Percentiles rank a stretch among this genome's conserved stretches.
These are phyloP conservation scores for Erythrophleum fordii DNA, from an alignment of 306 rosid species.

Conservation along the genomic window DNA sequence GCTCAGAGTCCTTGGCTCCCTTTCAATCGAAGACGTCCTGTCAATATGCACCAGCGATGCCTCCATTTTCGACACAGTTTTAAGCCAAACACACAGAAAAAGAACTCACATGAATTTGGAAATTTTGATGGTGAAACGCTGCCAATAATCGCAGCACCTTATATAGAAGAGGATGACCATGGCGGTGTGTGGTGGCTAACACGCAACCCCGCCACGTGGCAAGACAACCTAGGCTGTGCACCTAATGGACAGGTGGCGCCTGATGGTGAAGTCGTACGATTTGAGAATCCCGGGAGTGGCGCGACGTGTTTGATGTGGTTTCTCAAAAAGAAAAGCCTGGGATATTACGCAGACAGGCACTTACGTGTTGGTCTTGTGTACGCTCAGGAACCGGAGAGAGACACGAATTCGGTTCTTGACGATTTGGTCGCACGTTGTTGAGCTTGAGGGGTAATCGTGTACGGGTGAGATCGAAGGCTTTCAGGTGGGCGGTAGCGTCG, in stretches of 20 bases:
- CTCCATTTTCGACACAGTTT: constrained; percentile 25
- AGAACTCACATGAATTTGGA: background rate
- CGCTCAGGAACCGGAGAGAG: background rate
- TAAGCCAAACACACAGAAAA: no score
- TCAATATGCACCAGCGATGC: constrained; percentile 42
- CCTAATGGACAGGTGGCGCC: constrained; percentile 40
- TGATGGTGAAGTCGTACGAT: background rate
- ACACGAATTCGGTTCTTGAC: constrained; percentile 4
- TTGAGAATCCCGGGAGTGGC: background rate
- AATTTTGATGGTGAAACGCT: background rate
- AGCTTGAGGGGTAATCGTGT: constrained; percentile 28
- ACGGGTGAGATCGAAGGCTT: background rate
- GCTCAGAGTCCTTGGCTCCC: constrained; percentile 74
- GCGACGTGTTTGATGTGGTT: constrained; percentile 39
- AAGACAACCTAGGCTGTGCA: background rate
- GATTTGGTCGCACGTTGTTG: background rate
- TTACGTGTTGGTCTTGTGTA: constrained; percentile 37
- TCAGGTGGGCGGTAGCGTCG: no score
- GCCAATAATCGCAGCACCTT: no score
- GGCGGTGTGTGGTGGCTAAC: constrained; percentile 5
- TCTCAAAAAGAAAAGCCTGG: background rate
- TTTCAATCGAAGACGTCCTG: constrained; percentile 76
- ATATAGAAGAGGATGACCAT: background rate
- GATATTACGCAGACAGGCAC: no score
- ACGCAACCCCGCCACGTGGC: constrained; percentile 46